A percentile compares a stretch with the other conserved stretches of the same genome.
phyloP scores from a whole-genome alignment of 768 basidiomycete genomes.

The Xanthoconium purpureum region DNA sequence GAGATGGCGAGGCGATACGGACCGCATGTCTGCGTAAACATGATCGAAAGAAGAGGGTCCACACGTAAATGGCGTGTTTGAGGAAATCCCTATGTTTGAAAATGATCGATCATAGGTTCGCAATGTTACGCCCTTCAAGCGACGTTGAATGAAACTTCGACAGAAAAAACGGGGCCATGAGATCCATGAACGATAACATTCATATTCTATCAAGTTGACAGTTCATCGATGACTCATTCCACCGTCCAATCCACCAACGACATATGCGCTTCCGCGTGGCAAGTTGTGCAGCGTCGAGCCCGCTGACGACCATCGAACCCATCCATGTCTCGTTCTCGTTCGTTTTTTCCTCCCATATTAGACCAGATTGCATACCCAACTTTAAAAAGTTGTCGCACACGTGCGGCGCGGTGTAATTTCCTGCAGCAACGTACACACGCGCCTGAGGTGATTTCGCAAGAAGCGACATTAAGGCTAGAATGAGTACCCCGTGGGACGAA shows the following conservation, averaged over 20 bases:
- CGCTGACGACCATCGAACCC: constrained; percentile 45
- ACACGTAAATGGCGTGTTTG: constrained; percentile 16
- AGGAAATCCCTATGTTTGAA: not conserved
- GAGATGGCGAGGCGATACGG: not conserved
- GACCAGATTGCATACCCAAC: constrained; percentile 37
- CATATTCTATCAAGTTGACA: not conserved
- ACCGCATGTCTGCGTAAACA: not conserved
- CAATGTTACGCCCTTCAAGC: not conserved
- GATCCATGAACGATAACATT: not conserved
- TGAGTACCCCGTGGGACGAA: constrained; percentile 52
- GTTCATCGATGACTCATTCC: constrained; percentile 23
- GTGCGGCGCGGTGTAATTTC: constrained; percentile 53
- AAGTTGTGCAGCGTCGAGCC: constrained; percentile 46
- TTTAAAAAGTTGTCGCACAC: constrained; percentile 55
- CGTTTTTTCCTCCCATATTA: constrained; percentile 46
- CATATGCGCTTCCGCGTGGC: constrained; percentile 54
- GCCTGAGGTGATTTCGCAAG: constrained; percentile 42
- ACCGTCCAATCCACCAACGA: constrained; percentile 61
- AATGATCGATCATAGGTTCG: not conserved
- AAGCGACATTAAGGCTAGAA: constrained; percentile 48
- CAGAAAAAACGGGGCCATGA: not conserved
- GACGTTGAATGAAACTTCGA: not conserved
- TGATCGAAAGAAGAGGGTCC: not conserved
- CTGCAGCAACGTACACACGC: constrained; percentile 58
- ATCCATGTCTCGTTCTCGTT: constrained; percentile 37